Percentiles rank a stretch among this genome's conserved stretches.
phyloP scores from a whole-genome alignment of 495 filamentous ascomycete species.

The Clohesyomyces aquaticus region DNA sequence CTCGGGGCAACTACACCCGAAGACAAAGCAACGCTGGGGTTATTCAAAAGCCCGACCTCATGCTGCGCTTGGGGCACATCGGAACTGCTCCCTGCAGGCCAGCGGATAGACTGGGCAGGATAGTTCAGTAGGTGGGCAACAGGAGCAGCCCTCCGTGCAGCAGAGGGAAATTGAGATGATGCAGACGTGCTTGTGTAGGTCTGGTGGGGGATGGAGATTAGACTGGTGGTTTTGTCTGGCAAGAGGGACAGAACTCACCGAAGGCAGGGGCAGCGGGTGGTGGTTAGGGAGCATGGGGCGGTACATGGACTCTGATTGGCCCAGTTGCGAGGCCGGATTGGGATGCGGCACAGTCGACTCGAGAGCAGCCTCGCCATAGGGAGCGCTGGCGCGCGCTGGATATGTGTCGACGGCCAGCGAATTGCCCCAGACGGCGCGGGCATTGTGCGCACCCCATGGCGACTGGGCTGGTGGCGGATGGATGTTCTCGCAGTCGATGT shows the following conservation, averaged over 20 bases:
- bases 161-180: slow-evolving; percentile 6
- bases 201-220: slow-evolving; percentile 1
- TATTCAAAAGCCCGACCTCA: not conserved
- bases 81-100: not conserved
- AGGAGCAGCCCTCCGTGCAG: not conserved
- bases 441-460: not conserved
- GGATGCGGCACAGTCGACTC: slow-evolving; percentile 6
- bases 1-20: not conserved
- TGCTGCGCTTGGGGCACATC: not conserved
- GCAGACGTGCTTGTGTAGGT: not conserved
- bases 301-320: slow-evolving; percentile 1
- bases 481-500: not conserved
- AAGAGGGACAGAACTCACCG: no score
- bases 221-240: no score
- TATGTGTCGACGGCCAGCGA: not conserved
- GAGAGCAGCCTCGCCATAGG: not conserved
- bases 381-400: not conserved
- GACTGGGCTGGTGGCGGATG: not conserved
- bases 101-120: not conserved
- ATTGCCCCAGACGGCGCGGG: not conserved
- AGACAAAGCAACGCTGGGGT: not conserved
- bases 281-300: not conserved
- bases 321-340: not conserved
- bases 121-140: slow-evolving; percentile 14
- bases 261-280: not conserved